A percentile compares a stretch with the other conserved stretches of the same genome.
phyloP scores from a whole-genome alignment of 352 stramenopile genomes.

The Stramenopiles sp. region DNA sequence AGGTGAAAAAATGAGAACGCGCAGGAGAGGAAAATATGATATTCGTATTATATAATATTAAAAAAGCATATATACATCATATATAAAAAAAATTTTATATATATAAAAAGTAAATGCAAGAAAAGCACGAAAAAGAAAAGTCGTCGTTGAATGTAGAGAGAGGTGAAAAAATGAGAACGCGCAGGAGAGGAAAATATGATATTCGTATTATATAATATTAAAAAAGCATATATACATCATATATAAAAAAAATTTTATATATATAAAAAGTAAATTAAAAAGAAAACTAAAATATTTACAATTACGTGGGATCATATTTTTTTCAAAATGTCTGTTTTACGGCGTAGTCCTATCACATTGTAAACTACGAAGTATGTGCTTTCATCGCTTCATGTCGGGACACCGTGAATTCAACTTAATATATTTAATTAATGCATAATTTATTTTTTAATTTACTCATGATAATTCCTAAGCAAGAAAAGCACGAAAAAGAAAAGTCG shows the following conservation, averaged over 20 bases:
- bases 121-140: slow-evolving; percentile 16
- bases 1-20: slow-evolving; percentile 1
- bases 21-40: slow-evolving; percentile 10
- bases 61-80: slow-evolving; percentile 11
- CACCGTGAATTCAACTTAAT: too few species aligned
- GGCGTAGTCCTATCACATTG: too few species aligned
- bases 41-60: too few species aligned
- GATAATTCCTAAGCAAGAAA: too few species aligned
- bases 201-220: too few species aligned
- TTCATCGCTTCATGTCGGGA: too few species aligned
- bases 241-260: background rate
- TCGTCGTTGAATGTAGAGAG: slow-evolving; percentile 24
- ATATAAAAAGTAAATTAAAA: slow-evolving; percentile 20
- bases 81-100: background rate
- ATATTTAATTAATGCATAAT: too few species aligned
- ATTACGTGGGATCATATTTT: too few species aligned
- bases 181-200: slow-evolving; percentile 10
- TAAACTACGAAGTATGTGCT: too few species aligned
- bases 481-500: slow-evolving; percentile 16
- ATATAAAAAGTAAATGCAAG: slow-evolving; percentile 13
- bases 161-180: slow-evolving; percentile 1
- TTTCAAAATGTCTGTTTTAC: too few species aligned
- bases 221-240: slow-evolving; percentile 11
- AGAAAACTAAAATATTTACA: too few species aligned
- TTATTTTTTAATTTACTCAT: too few species aligned